Percentiles rank a stretch among this genome's conserved stretches.
Conservation (phyloP, 345 rosid genomes). For the Cardamine resedifolia region DNA sequence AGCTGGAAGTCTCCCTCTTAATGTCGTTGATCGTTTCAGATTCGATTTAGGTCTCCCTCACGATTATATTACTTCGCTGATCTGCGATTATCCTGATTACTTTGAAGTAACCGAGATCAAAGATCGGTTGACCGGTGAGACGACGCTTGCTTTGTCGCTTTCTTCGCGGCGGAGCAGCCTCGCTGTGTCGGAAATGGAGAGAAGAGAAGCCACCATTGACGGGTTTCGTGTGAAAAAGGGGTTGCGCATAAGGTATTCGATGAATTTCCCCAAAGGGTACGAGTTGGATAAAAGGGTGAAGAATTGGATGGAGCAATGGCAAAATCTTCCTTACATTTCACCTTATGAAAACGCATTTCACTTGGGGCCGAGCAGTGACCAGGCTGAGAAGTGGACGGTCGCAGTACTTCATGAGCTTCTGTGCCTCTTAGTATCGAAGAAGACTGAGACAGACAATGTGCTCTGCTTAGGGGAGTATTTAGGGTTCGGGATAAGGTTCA, state of each 20-base stretch:
- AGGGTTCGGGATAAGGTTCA: slow-evolving; percentile 61
- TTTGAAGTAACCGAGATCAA: slow-evolving; percentile 51
- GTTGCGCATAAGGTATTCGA: slow-evolving; percentile 52
- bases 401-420: slow-evolving; percentile 77
- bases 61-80: slow-evolving; percentile 54
- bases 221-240: slow-evolving; percentile 40
- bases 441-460: slow-evolving; percentile 70
- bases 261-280: slow-evolving; percentile 76
- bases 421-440: slow-evolving; percentile 65
- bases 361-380: slow-evolving; percentile 57
- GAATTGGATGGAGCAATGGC: slow-evolving; percentile 82
- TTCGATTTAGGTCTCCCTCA: slow-evolving; percentile 79
- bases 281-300: slow-evolving; percentile 57
- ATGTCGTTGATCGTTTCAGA: slow-evolving; percentile 52
- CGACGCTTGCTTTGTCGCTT: slow-evolving; percentile 48
- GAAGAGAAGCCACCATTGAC: slow-evolving; percentile 34
- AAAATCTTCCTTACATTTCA: slow-evolving; percentile 72
- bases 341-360: slow-evolving; percentile 72
- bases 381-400: slow-evolving; percentile 79
- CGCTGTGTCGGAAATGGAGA: slow-evolving; percentile 67
- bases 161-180: slow-evolving; percentile 53
- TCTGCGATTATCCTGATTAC: slow-evolving; percentile 69
- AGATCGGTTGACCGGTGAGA: slow-evolving; percentile 37
- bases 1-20: slow-evolving; percentile 51
- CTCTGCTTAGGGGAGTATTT: slow-evolving; percentile 61